phyloP scores from a whole-genome alignment of 2,329 filamentous ascomycete genomes.

The Penicillium sp. region DNA sequence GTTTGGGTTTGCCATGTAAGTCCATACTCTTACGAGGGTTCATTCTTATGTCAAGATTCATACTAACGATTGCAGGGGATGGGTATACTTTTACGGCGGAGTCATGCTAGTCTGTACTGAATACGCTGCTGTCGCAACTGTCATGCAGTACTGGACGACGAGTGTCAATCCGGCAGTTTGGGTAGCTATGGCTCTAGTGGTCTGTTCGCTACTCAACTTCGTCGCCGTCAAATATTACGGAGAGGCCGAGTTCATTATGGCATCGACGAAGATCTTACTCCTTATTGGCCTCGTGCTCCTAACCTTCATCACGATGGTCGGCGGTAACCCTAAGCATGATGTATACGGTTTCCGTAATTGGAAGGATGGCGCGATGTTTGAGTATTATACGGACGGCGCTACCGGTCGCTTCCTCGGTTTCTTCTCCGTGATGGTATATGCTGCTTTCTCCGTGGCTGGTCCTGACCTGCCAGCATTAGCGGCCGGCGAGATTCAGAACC shows the following conservation, averaged over 20 bases:
- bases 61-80: constrained; percentile 31
- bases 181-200: constrained; percentile 45
- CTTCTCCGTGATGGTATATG: constrained; percentile 69
- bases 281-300: constrained; percentile 70
- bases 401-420: constrained; percentile 74
- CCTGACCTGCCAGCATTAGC: constrained; percentile 62
- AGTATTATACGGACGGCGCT: constrained; percentile 63
- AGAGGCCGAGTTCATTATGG: constrained; percentile 71
- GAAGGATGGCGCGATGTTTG: constrained; percentile 63
- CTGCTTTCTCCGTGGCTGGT: constrained; percentile 65
- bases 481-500: constrained; percentile 70
- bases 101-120: constrained; percentile 52
- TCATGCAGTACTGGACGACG: constrained; percentile 51
- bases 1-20: constrained; percentile 44
- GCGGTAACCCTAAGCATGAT: constrained; percentile 72
- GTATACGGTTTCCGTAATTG: constrained; percentile 71
- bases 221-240: constrained; percentile 72
- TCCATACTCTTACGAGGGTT: not conserved
- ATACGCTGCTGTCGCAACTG: constrained; percentile 47
- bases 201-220: constrained; percentile 62
- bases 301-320: constrained; percentile 79
- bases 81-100: constrained; percentile 51
- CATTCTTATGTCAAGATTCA: not conserved
- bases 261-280: constrained; percentile 69
- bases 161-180: constrained; percentile 46